Conservation (phyloP, 768 basidiomycete species). For the Hydnum rufescens region DNA sequence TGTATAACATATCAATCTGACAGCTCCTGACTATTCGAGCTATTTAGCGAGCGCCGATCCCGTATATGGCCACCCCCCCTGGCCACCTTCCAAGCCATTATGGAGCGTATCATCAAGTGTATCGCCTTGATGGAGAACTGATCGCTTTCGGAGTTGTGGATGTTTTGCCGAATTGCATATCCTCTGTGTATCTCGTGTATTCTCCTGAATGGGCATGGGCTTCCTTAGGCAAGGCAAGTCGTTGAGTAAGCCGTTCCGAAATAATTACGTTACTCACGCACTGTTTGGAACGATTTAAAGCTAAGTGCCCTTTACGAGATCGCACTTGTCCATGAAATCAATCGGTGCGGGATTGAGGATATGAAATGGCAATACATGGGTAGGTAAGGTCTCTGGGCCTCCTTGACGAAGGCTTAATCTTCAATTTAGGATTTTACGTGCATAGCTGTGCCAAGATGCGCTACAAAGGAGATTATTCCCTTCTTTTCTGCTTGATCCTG, state of each 20-base stretch:
- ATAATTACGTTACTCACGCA: constrained; percentile 44
- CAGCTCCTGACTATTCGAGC: not conserved
- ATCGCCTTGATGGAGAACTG: constrained; percentile 59
- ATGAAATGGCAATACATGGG: constrained; percentile 78
- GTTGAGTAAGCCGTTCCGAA: not conserved
- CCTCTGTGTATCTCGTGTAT: constrained; percentile 32
- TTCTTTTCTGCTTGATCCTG: constrained; percentile 75
- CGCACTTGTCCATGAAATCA: constrained; percentile 54
- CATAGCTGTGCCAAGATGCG: constrained; percentile 86
- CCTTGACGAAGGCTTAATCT: not conserved
- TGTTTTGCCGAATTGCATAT: constrained; percentile 66
- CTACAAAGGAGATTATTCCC: constrained; percentile 92
- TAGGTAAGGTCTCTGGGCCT: constrained; percentile 17
- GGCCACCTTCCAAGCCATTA: constrained; percentile 50
- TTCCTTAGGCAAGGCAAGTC: constrained; percentile 14
- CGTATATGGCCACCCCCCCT: constrained; percentile 15
- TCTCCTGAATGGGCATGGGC: constrained; percentile 15
- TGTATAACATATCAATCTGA: constrained; percentile 2
- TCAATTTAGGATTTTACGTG: constrained; percentile 64
- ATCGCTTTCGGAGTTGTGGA: constrained; percentile 81
- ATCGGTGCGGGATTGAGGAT: constrained; percentile 38
- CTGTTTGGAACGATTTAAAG: constrained; percentile 67
- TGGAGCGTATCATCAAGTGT: constrained; percentile 87
- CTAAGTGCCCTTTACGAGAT: constrained; percentile 72
- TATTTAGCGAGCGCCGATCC: constrained; percentile 9